Base-by-base conservation (phyloP, 768 basidiomycete species). In the Tylopilus cervinicoccineus region DNA sequence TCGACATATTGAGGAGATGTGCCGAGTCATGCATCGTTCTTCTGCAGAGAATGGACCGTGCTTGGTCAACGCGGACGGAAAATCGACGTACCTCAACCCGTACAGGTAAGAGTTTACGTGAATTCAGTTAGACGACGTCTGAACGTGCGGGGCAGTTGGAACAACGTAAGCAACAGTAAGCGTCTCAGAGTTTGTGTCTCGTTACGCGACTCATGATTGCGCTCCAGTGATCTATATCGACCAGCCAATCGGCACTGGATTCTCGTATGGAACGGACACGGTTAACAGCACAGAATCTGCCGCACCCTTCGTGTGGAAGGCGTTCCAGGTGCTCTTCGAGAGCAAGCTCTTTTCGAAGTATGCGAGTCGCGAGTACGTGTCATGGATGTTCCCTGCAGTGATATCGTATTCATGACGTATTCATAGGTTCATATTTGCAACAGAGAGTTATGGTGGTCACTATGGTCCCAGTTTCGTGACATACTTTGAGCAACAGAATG, bases 381-480 rank as follows among this genome's bases (percentile, higher is more conserved):
- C 31, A 16, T 12, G 8, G 3, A 8, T 27, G 1, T 32, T 5
- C n/a, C n/a, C 13, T 26, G n/a, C 9, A 13, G 34, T 8, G 13
- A 38, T 16, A 14, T 19, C 19, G 13, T n/a, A 6, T n/a, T 46
- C 22, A 45, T 6, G 41, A 16, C n/a, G 26, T 13, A 33, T 27
- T 0, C 20, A n/a, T 32, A 83, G 83, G 54, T 83, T 84, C 54
- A 76, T 83, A 29, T 73, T 84, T 38, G 73, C 80, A 3, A 83
- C 83, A 6, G 83, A 86, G 59, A 81, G 80, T 45, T 86, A 83
- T 47, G 83, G 83, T 7, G 82, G 83, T 0, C 82, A 85, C 57
- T 85, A 83, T 57, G 83, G 78, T 1, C 81, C 83, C 3, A 71
- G 70, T 40, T 84, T 84, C 51, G 80, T 81, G 26, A 78, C 78